Base-by-base conservation (phyloP, 1,284 basidiomycete species). In the Fomitopsis betulina region DNA sequence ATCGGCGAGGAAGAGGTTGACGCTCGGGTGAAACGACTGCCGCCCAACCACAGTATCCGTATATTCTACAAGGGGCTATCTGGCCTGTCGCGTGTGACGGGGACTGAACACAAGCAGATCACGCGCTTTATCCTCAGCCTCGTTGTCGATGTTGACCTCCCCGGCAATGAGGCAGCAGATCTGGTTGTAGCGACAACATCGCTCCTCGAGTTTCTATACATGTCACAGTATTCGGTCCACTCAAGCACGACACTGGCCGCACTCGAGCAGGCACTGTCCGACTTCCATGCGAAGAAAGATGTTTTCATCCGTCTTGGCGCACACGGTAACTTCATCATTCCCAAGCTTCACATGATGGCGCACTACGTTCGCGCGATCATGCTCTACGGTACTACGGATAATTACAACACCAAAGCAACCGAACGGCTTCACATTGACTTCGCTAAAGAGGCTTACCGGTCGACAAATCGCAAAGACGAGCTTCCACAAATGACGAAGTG, bases 21-120 rank as follows among this genome's bases (percentile, higher is more conserved):
- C 63, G 68, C 68, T 0, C 60, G 67, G 0, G 72, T 33, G 45
- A 62, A 62, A 1, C 57, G 67, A 1, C 58, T 76, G 2, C 74
- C 72, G 0, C 57, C 53, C n/a, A 75, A 76, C 60, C 72, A 75
- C 56, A 65, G 73, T 49, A 66, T 76, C 12, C 63, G 69, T 0
- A 52, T 69, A 0, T 79, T 79, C 54, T 60, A 62, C 19, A 76
- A 76, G 19, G 77, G 78, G 0, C 75, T 79, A 15, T 63, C 67
- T 1, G 40, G 13, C 4, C 53, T 67, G 13, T 53, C 57, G 6
- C 57, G 50, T 1, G 25, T 65, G 8, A 56, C 67, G 0, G 67
- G 63, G 0, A 32, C 42, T 8, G 64, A 68, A 55, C 65, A 66
- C 42, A 51, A 39, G 1, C 58, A 67, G n/a, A 65, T 68, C 5